Evolutionary conservation across 306 rosid species (phyloP).

Genomic region (Prunus mira): DNA sequence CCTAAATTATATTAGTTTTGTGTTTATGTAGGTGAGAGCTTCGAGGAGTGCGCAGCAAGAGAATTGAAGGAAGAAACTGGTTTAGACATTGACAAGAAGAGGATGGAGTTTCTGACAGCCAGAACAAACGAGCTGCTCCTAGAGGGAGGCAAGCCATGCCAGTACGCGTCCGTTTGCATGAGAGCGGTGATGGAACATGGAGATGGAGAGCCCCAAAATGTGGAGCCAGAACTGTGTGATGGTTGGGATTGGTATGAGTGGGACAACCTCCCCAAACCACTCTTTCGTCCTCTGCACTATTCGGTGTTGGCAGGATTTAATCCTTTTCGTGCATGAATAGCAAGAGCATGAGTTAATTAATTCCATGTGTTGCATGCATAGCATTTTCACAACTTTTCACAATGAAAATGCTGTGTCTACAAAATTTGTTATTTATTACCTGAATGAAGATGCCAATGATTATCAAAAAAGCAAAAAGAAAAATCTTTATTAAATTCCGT

Average conservation of each 20-base stretch:
- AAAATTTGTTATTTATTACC: too few species aligned
- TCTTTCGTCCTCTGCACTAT: constrained; percentile 61
- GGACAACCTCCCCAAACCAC: constrained; percentile 53
- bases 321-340: constrained; percentile 40
- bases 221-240: constrained; percentile 66
- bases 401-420: too few species aligned
- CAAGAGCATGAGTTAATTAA: too few species aligned
- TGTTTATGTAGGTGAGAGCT: constrained; percentile 51
- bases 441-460: too few species aligned
- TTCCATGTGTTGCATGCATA: too few species aligned
- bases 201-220: constrained; percentile 39
- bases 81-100: constrained; percentile 26
- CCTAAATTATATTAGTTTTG: too few species aligned
- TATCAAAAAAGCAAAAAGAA: too few species aligned
- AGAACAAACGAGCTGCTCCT: constrained; percentile 45
- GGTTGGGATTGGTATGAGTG: constrained; percentile 84
- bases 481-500: too few species aligned
- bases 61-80: constrained; percentile 79
- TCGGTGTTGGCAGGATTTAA: constrained; percentile 45
- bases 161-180: constrained; percentile 53
- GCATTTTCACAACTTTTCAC: too few species aligned
- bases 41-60: constrained; percentile 67
- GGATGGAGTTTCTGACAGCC: constrained; percentile 33
- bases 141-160: constrained; percentile 40
- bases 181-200: constrained; percentile 33